phyloP scores from a whole-genome alignment of 225 moss, liverwort and hornwort species.

The Sphagnum contortum region DNA sequence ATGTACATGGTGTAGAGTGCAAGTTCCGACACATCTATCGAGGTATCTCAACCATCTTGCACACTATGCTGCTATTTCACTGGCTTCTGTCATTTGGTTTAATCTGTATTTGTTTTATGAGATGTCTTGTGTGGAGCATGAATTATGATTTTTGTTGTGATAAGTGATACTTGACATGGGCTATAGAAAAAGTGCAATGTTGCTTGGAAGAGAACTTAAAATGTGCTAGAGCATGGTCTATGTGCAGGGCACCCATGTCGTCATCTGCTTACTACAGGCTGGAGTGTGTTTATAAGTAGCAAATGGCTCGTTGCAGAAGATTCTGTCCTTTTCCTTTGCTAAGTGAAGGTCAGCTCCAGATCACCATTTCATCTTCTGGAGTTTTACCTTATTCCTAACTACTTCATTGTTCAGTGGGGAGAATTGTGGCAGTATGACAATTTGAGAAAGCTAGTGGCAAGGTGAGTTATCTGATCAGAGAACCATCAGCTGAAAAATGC shows the following conservation, averaged over 20 bases:
- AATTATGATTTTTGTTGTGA: no score
- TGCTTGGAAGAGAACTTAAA: no score
- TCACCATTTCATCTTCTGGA: slow-evolving; percentile 6
- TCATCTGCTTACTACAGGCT: slow-evolving; percentile 80
- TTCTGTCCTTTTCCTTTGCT: slow-evolving; percentile 67
- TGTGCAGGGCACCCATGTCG: slow-evolving; percentile 66
- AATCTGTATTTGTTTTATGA: no score
- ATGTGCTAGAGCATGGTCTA: neutral
- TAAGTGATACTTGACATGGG: no score
- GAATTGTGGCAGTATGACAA: no score
- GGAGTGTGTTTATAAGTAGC: slow-evolving; percentile 74
- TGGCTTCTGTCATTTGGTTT: neutral
- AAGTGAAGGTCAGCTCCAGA: neutral
- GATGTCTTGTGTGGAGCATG: no score
- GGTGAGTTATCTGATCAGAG: no score
- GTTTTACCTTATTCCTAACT: neutral
- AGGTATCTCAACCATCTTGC: slow-evolving; percentile 24
- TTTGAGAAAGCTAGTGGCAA: no score
- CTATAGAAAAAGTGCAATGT: no score
- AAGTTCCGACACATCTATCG: slow-evolving; percentile 86
- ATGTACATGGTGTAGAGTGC: slow-evolving; percentile 78
- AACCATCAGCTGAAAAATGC: no score
- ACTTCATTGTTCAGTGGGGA: slow-evolving; percentile 30
- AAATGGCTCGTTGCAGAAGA: slow-evolving; percentile 78
- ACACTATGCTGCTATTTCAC: neutral